Conservation (phyloP, 2,329 filamentous ascomycete species). For the Penicillium frequentans region DNA sequence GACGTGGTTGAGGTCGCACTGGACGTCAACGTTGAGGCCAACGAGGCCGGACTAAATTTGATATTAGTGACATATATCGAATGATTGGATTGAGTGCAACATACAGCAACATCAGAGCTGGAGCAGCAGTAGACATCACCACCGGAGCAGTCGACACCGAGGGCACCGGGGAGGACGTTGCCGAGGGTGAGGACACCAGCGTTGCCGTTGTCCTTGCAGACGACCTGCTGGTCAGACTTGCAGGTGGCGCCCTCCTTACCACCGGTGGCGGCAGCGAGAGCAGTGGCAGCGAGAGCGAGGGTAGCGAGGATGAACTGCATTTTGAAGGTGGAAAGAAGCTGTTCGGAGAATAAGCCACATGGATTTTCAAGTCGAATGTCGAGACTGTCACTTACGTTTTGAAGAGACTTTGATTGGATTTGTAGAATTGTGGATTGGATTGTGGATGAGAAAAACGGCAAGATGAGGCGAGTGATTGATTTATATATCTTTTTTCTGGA, state of each 20-base stretch:
- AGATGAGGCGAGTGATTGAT: neutral
- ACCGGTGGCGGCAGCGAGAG: neutral
- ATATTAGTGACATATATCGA: neutral
- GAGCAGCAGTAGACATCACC: conserved; percentile 17
- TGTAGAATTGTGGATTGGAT: neutral
- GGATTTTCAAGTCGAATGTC: neutral
- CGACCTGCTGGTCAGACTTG: conserved; percentile 5
- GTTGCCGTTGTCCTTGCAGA: conserved; percentile 12
- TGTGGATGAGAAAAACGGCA: neutral
- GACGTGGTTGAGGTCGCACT: conserved; percentile 15
- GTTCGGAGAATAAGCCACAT: neutral
- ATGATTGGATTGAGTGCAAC: neutral
- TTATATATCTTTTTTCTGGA: neutral
- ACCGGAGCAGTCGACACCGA: conserved; percentile 13
- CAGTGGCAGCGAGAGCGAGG: neutral
- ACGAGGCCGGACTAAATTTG: conserved; percentile 7
- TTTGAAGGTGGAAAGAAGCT: neutral
- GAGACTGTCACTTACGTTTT: neutral
- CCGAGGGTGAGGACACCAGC: conserved; percentile 14
- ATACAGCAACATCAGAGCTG: conserved; percentile 1
- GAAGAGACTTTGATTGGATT: neutral
- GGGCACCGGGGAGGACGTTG: conserved; percentile 11
- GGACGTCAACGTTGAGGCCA: conserved; percentile 11
- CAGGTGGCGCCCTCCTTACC: conserved; percentile 1
- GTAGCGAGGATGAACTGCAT: conserved; percentile 9